These are phyloP conservation scores for Excoecaria agallocha DNA, from an alignment of 345 rosid genomes.

Conservation along the genomic window DNA sequence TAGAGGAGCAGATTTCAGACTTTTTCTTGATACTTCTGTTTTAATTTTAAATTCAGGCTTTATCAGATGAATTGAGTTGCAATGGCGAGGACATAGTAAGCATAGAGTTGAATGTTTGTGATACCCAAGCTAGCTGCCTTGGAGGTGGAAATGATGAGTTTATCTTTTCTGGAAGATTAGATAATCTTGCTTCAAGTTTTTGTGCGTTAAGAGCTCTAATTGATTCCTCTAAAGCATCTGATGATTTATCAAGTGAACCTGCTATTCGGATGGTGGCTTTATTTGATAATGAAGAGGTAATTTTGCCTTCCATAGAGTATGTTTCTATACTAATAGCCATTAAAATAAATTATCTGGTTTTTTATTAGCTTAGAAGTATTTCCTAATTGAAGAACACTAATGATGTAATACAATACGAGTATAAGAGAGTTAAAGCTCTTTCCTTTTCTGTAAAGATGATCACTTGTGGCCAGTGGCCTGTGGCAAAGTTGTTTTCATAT, in stretches of 20 bases:
- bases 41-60: conserved; percentile 45
- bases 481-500: neutral
- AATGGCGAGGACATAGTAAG: conserved; percentile 60
- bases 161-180: conserved; percentile 92
- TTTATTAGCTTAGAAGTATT: neutral
- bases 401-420: neutral
- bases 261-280: conserved; percentile 82
- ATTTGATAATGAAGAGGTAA: conserved; percentile 97
- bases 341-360: neutral
- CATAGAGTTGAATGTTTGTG: conserved; percentile 87
- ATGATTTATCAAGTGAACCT: conserved; percentile 57
- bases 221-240: conserved; percentile 60
- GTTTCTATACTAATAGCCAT: neutral
- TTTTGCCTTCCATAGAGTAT: conserved; percentile 4
- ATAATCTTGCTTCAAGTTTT: conserved; percentile 89
- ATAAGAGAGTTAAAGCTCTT: neutral
- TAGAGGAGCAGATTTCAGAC: neutral
- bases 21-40: conserved; percentile 3
- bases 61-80: conserved; percentile 70
- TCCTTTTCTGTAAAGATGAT: neutral
- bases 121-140: conserved; percentile 95
- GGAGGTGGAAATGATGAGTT: conserved; percentile 91
- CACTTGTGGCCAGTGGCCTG: neutral
- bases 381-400: neutral
- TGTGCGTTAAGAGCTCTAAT: conserved; percentile 86